Base-by-base conservation (phyloP, 2,329 filamentous ascomycete genomes). In the Lanzia echinophila region DNA sequence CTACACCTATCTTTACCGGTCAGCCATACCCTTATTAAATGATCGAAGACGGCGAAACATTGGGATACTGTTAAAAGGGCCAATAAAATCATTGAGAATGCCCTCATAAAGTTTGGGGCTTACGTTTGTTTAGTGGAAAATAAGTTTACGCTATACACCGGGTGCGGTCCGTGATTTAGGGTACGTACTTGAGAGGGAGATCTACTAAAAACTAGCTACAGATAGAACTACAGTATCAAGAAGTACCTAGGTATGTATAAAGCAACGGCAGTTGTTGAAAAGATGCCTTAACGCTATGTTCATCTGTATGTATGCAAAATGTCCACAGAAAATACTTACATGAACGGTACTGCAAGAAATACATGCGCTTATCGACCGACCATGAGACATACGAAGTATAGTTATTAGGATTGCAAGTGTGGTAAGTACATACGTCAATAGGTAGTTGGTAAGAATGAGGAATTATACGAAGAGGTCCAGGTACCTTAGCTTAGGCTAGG, bases 321-420 rank as follows among this genome's bases (percentile, higher is more conserved):
- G 38, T 20, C 38, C 15, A 41, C 17, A 41, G 6, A 36, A 32
- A 52, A 47, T 41, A 52, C 42, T 39, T 34, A 52, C 42, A 47
- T 47, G 41, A 32, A 20, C 33, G 50, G 50, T 13, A 22, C 50
- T 52, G 50, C 50, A 52, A 52, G 42, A 38, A 47, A 47, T 47
- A 52, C 20, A 44, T 45, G 13, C n/a, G 36, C 31, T 32, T 32
- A 22, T 42, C 24, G 47, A 31, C 22, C n/a, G n/a, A n/a, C n/a
- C n/a, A n/a, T n/a, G n/a, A n/a, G n/a, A n/a, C n/a, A n/a, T n/a
- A n/a, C n/a, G n/a, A n/a, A n/a, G n/a, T n/a, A n/a, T n/a, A n/a
- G n/a, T n/a, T n/a, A n/a, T n/a, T n/a, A n/a, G n/a, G n/a, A n/a
- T n/a, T n/a, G n/a, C n/a, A n/a, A n/a, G n/a, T n/a, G n/a, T n/a